A percentile compares a stretch with the other conserved stretches of the same genome.
Conservation (phyloP, 1,139 yeast species). For the Fermentozyma sake region DNA sequence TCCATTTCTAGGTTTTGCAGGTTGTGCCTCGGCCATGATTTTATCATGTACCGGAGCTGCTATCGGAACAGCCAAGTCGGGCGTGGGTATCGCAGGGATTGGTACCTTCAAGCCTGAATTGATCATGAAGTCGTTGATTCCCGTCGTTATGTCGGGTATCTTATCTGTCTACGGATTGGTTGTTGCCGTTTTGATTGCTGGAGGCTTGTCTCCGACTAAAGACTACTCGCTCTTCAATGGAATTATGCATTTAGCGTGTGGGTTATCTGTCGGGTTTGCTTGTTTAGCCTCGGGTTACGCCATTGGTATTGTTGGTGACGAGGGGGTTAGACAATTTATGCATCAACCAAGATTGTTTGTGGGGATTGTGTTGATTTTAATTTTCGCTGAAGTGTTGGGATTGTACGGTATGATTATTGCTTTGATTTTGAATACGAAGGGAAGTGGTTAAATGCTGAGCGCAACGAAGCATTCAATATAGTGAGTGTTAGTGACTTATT, state of each 20-base stretch:
- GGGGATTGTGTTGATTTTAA: conserved; percentile 87
- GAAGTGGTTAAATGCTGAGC: too few species aligned
- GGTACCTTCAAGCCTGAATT: conserved; percentile 82
- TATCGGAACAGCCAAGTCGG: conserved; percentile 96
- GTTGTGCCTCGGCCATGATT: conserved; percentile 89
- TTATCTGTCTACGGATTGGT: conserved; percentile 94
- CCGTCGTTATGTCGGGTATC: conserved; percentile 98
- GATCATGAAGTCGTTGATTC: conserved; percentile 80
- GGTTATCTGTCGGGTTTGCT: conserved; percentile 91
- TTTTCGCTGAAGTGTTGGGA: conserved; percentile 97
- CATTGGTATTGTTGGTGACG: conserved; percentile 98
- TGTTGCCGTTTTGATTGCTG: conserved; percentile 93
- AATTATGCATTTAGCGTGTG: conserved; percentile 95
- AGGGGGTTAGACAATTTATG: conserved; percentile 94
- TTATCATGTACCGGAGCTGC: conserved; percentile 95
- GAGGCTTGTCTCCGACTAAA: conserved; percentile 74
- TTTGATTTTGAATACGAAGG: conserved; percentile 84
- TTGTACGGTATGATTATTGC: conserved; percentile 94
- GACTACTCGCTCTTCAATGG: conserved; percentile 88
- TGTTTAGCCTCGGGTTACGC: conserved; percentile 98
- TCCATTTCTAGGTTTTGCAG: conserved; percentile 93
- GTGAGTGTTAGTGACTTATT: too few species aligned
- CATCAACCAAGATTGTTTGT: conserved; percentile 97
- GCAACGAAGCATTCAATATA: too few species aligned
- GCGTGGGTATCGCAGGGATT: conserved; percentile 92